Base-by-base conservation (phyloP, 495 filamentous ascomycete species). In the Aspergillus leporis region DNA sequence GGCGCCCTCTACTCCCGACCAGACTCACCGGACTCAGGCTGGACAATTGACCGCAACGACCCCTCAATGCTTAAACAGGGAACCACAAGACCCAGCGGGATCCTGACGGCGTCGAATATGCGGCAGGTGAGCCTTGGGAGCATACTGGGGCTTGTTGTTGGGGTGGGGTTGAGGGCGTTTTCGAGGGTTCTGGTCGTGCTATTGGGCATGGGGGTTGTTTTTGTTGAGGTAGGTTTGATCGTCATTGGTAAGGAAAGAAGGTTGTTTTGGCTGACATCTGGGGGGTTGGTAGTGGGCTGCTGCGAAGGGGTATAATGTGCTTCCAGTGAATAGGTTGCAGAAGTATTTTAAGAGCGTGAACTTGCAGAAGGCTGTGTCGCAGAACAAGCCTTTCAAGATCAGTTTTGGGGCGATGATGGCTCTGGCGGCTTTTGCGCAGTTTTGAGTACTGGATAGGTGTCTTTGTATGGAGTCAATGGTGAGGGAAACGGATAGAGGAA, bases 351-450 rank as follows among this genome's bases (percentile, higher is more conserved):
- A 79, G 69, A 69, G 69, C 14, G 78, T 85, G 23, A 76, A 89
- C 66, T n/a, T 90, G 50, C 68, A 78, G 23, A 79, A 78, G 1
- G 80, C 84, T 4, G 70, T 94, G 56, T 82, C 83, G 61, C 80
- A 86, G 57, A 82, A 93, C 67, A 77, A 83, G 19, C 87, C 87
- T 0, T 91, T 95, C 67, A 94, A 93, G 78, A 64, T 93, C 9
- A 86, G 84, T 40, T 93, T 94, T 66, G 90, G 88, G 10, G 62
- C 77, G 5, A 89, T 88, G 30, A 93, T 94, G 80, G 85, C 87
- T 13, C 73, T 94, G 64, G 90, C 90, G 34, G 88, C 87, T 0
- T 90, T 94, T 75, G 84, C 75, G 56, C 71, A 74, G 51, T 81
- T 83, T 52, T 81, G 66, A 54, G 46, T 22, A 19, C 47, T 36